Evolutionary conservation across 805 yeast genomes (phyloP), one percentile per base, ranked within the genome.

Genomic region (Saccharomycopsis sp.): DNA sequence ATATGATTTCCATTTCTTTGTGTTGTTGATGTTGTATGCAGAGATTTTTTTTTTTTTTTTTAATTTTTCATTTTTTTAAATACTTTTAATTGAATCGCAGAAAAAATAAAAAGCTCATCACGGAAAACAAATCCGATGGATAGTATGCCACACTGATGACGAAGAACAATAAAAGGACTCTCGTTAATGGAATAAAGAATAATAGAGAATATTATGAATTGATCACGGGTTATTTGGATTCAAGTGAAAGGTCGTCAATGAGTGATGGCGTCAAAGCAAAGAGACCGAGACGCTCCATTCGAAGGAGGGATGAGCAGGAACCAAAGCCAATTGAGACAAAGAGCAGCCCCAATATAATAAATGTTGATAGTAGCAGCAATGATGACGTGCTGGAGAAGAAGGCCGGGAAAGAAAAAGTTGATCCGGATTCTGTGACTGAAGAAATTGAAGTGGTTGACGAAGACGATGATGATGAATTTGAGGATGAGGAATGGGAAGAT

Each of bases 181-280:
- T 26, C 11, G 36, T 11, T 17, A 17, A 4, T 33, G 37, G 5
- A 31, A 37, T 29, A 43, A 29, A 24, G 41, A 35, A 13, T 13
- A 26, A 13, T 8, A 13, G 29, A 9, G 29, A 26, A 22, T 45
- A 45, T 27, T 45, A 41, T 38, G 38, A 41, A 6, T 26, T 45
- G 20, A 22, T 67, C 72, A 36, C 20, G 9, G 45, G 32, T 19
- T 45, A 45, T 24, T 31, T 7, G 34, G 13, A 40, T 5, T 23
- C 33, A 38, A 32, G 38, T n/a, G 13, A 21, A 17, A 3, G 27
- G 40, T 9, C 40, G 13, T 13, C 40, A 13, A n/a, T n/a, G n/a
- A n/a, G n/a, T n/a, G n/a, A n/a, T n/a, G n/a, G n/a, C n/a, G n/a
- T n/a, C n/a, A n/a, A n/a, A 2, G 19, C 3, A 2, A 33, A 16